Base-by-base conservation (phyloP, 2,329 filamentous ascomycete species). In the Coleophoma crateriformis region DNA sequence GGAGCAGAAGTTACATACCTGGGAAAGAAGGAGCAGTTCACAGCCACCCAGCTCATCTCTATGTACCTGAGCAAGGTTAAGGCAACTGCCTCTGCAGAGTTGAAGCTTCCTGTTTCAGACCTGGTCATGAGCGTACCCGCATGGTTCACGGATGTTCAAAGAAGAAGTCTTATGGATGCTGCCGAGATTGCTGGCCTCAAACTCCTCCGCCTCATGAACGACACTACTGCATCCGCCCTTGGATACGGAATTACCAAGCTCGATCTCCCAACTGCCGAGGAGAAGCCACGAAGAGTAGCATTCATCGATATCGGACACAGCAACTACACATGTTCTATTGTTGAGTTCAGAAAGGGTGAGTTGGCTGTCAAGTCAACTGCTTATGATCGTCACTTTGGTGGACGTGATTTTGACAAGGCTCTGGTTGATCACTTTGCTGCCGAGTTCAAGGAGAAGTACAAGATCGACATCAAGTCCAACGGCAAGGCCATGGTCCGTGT, bases 211-310 rank as follows among this genome's bases (percentile, higher is more conserved):
- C 79, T 99, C 56, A 95, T 99, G 79, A 99, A 99, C 75, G 94
- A 97, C 74, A 96, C 90, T 60, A 97, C 94, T 46, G 94, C 94
- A 53, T 90, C 91, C 56, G 94, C 94, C 55, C 84, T 99, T 42
- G 94, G 94, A 58, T 99, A 90, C 70, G 94, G 94, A 68, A 97
- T 99, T 76, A 96, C 94, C 64, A 97, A 99, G 79, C 79, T 91
- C 54, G 94, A 99, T 69, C 84, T 99, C 33, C 94, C 91, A 50
- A 75, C 76, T 27, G 79, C 86, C 39, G 94, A 97, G 64, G 91
- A 97, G 82, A 90, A 90, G 77, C 91, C 94, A 53, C 85, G 88
- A 65, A 84, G 92, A 50, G 90, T 97, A 49, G 85, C 82, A 60
- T 96, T 99, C 64, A 74, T 99, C 71, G 94, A 99, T 70, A 88